These are phyloP conservation scores for Starmerella bombi DNA, from an alignment of 805 yeast species.

Conservation along the genomic window DNA sequence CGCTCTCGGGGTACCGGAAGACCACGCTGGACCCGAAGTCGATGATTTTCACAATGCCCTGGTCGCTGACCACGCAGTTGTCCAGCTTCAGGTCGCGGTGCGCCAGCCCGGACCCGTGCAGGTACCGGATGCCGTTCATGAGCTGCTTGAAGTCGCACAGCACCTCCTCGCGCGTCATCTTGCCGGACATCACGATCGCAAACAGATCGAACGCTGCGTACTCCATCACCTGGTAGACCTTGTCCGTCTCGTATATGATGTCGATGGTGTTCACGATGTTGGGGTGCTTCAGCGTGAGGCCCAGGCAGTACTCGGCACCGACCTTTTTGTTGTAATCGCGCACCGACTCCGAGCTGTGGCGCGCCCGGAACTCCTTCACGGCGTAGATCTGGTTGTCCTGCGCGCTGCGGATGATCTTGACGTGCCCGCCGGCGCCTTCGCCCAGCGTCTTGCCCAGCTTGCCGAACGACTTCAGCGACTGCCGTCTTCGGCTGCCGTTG, in stretches of 20 bases:
- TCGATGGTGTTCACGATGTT: conserved; percentile 86
- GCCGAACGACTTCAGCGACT: conserved; percentile 45
- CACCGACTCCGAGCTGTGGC: conserved; percentile 56
- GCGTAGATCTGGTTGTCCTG: conserved; percentile 68
- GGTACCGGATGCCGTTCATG: conserved; percentile 62
- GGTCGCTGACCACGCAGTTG: conserved; percentile 68
- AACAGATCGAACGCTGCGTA: conserved; percentile 86
- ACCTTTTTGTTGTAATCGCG: conserved; percentile 85
- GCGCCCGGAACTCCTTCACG: conserved; percentile 78
- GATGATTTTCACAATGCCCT: conserved; percentile 71
- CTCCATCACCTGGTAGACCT: conserved; percentile 86
- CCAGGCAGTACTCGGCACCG: conserved; percentile 89
- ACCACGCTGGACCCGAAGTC: conserved; percentile 93
- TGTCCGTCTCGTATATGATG: conserved; percentile 74
- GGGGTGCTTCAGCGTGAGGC: conserved; percentile 77
- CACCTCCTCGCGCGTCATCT: conserved; percentile 66
- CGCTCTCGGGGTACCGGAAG: conserved; percentile 73
- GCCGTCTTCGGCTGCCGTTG: conserved; percentile 2
- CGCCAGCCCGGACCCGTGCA: conserved; percentile 70
- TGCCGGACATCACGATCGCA: conserved; percentile 88
- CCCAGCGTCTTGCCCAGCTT: conserved; percentile 79
- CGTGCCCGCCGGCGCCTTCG: conserved; percentile 93
- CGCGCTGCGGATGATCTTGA: conserved; percentile 54
- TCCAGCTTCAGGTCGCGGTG: conserved; percentile 88
- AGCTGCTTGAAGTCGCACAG: conserved; percentile 85